These are phyloP conservation scores for Parastagonospora nodorum DNA, from an alignment of 2,329 filamentous ascomycete genomes.

Conservation along the genomic window DNA sequence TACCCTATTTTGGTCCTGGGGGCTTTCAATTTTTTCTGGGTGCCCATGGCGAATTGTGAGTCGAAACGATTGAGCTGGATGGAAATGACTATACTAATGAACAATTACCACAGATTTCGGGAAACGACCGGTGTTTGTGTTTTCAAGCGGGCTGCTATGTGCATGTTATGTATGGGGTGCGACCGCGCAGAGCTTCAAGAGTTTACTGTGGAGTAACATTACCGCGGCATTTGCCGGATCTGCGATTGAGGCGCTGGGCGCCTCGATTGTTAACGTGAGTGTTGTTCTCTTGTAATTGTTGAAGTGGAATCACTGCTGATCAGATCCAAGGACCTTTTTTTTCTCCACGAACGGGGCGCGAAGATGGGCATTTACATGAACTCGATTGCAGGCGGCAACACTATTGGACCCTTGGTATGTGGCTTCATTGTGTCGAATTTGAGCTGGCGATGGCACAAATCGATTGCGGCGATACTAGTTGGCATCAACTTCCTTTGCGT, in stretches of 20 bases:
- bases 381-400: slow-evolving; percentile 46
- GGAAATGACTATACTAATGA: background rate
- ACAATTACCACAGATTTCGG: slow-evolving; percentile 42
- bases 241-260: slow-evolving; percentile 53
- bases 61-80: background rate
- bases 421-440: slow-evolving; percentile 45
- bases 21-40: slow-evolving; percentile 59
- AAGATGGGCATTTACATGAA: slow-evolving; percentile 48
- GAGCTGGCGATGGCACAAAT: slow-evolving; percentile 48
- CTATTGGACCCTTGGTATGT: slow-evolving; percentile 47
- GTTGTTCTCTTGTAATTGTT: background rate
- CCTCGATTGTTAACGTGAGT: slow-evolving; percentile 42
- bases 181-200: slow-evolving; percentile 47
- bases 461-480: slow-evolving; percentile 34
- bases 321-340: slow-evolving; percentile 23
- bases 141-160: slow-evolving; percentile 52
- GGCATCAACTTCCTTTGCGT: slow-evolving; percentile 44
- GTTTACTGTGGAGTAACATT: slow-evolving; percentile 53
- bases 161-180: slow-evolving; percentile 56
- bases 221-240: slow-evolving; percentile 53
- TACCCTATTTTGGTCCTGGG: slow-evolving; percentile 55
- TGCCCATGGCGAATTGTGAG: slow-evolving; percentile 51
- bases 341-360: slow-evolving; percentile 41
- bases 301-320: background rate
- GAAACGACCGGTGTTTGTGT: slow-evolving; percentile 54